Percentiles rank a stretch among this genome's conserved stretches.
Conservation (phyloP, 2,329 filamentous ascomycete genomes). For the Corniculantispora saksenae region DNA sequence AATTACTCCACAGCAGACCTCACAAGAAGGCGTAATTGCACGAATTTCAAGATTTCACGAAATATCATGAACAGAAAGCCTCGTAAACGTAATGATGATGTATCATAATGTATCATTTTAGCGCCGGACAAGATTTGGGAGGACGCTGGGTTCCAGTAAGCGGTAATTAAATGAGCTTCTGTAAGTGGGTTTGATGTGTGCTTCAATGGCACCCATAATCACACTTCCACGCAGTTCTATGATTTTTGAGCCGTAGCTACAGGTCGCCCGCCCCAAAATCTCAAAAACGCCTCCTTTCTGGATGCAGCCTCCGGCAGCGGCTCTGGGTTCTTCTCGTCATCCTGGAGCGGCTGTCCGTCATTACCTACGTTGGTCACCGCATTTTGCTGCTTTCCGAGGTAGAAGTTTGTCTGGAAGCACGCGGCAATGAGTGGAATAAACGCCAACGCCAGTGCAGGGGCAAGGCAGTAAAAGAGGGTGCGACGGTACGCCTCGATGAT, state of each 20-base stretch:
- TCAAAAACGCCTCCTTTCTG: conserved; percentile 29
- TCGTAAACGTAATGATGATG: too few relatives aligned
- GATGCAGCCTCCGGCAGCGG: conserved; percentile 23
- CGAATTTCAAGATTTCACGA: not conserved
- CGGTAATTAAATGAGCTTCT: too few relatives aligned
- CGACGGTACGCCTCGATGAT: conserved; percentile 33
- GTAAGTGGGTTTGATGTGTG: too few relatives aligned
- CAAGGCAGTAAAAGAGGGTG: conserved; percentile 37
- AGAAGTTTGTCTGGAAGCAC: conserved; percentile 41
- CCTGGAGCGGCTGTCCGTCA: conserved; percentile 27
- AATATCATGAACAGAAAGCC: too few relatives aligned
- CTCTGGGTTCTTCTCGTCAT: conserved; percentile 25
- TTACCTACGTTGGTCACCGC: conserved; percentile 31
- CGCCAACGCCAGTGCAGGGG: conserved; percentile 33
- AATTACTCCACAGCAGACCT: not conserved
- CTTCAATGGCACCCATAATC: too few relatives aligned
- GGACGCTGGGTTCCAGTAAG: too few relatives aligned
- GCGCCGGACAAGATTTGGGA: too few relatives aligned
- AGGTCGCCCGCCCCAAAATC: conserved; percentile 27
- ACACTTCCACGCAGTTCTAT: not conserved
- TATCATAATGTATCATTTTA: too few relatives aligned
- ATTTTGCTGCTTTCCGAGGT: conserved; percentile 33
- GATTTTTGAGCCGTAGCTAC: not conserved
- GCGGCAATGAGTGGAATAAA: conserved; percentile 36
- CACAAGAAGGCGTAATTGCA: not conserved